phyloP scores from a whole-genome alignment of 1,284 basidiomycete species.

The Moesziomyces aphidis region DNA sequence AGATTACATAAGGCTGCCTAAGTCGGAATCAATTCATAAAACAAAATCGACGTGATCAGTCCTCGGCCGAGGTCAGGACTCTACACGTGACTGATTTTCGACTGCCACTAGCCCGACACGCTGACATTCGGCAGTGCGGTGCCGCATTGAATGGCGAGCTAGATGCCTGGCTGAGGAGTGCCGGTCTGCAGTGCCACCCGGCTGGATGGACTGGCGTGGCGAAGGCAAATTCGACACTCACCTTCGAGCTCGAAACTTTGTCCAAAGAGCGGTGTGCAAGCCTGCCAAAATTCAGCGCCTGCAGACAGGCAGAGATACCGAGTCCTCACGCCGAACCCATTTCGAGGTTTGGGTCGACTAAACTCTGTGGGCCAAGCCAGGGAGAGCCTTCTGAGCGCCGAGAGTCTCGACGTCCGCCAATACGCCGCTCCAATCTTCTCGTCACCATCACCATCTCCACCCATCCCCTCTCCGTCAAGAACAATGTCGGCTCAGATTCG shows the following conservation, averaged over 20 bases:
- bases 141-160: no score
- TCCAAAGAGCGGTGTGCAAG: slow-evolving; percentile 18
- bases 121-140: no score
- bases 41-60: no score
- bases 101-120: no score
- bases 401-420: slow-evolving; percentile 6
- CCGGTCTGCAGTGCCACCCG: no score
- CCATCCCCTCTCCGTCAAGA: slow-evolving; percentile 42
- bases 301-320: slow-evolving; percentile 17
- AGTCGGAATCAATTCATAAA: not conserved
- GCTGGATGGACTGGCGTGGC: not conserved
- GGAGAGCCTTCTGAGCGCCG: slow-evolving; percentile 7
- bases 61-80: not conserved
- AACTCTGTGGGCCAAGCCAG: not conserved
- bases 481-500: slow-evolving; percentile 58
- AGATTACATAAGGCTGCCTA: slow-evolving; percentile 25
- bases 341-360: slow-evolving; percentile 7
- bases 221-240: not conserved
- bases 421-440: slow-evolving; percentile 22
- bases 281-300: slow-evolving; percentile 4
- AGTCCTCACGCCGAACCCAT: not conserved
- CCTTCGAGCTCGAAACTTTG: not conserved
- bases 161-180: no score
- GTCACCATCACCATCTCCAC: slow-evolving; percentile 14
- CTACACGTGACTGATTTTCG: not conserved